Percentiles rank a stretch among this genome's conserved stretches.
Conservation (phyloP, 495 filamentous ascomycete species). For the Pseudevernia furfuracea region DNA sequence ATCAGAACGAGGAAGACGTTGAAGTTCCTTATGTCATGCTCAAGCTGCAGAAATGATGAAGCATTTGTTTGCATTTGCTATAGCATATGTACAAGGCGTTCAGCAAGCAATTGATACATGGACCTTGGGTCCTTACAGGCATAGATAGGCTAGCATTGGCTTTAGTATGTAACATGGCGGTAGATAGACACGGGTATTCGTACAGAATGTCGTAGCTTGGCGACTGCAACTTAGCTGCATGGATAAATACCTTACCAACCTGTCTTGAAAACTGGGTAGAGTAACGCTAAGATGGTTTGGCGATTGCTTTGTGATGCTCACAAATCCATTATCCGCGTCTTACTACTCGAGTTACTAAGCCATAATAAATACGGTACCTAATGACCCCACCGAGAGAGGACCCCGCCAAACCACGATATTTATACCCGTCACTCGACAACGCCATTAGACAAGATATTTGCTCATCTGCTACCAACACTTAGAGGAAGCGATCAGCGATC, state of each 20-base stretch:
- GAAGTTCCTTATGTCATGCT: conserved; percentile 97
- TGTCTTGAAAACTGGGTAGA: not conserved
- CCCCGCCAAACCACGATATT: too few species aligned
- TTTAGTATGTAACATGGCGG: not conserved
- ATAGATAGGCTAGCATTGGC: conserved; percentile 4
- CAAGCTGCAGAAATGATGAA: conserved; percentile 46
- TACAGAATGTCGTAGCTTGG: not conserved
- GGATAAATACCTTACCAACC: not conserved
- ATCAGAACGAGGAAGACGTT: conserved; percentile 84
- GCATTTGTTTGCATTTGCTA: conserved; percentile 1
- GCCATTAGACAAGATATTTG: not conserved
- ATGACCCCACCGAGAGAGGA: not conserved
- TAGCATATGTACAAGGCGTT: conserved; percentile 1
- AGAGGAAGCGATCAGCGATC: too few species aligned
- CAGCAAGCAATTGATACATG: conserved; percentile 1
- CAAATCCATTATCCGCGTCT: not conserved
- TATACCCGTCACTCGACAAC: too few species aligned
- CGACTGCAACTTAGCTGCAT: not conserved
- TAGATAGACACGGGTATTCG: not conserved
- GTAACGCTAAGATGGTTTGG: not conserved
- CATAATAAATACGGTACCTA: too few species aligned
- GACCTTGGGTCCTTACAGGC: not conserved
- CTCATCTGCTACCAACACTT: not conserved
- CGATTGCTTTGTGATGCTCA: conserved; percentile 10
- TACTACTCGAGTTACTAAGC: not conserved